Evolutionary conservation across 2,329 filamentous ascomycete species (phyloP).

Genomic region (Botrytis elliptica): DNA sequence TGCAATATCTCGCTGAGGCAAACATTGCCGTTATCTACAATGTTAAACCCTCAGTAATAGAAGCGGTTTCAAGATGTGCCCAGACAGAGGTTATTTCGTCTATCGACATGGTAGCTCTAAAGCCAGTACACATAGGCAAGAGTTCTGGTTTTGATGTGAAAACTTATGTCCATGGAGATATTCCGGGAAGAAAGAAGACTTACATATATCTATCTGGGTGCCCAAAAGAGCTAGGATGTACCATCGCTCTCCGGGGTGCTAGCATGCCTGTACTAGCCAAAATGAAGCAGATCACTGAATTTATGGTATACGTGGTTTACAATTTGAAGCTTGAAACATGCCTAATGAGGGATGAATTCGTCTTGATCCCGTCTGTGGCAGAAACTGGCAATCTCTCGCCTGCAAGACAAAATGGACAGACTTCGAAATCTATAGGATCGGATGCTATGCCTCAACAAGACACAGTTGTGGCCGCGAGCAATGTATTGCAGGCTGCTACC

Average conservation of each 20-base stretch:
- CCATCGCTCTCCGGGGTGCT: conserved; percentile 84
- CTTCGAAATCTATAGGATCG: conserved; percentile 16
- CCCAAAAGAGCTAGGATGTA: conserved; percentile 85
- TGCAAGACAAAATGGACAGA: conserved; percentile 33
- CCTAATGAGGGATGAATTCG: conserved; percentile 87
- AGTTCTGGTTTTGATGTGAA: conserved; percentile 92
- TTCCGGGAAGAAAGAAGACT: conserved; percentile 78
- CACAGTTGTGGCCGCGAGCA: conserved; percentile 30
- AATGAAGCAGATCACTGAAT: conserved; percentile 92
- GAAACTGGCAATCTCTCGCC: conserved; percentile 47
- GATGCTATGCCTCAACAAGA: conserved; percentile 23
- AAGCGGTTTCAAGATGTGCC: conserved; percentile 88
- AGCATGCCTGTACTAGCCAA: conserved; percentile 68
- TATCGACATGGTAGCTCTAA: conserved; percentile 83
- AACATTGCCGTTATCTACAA: conserved; percentile 95
- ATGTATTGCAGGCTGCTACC: conserved; percentile 32
- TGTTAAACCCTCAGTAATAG: conserved; percentile 92
- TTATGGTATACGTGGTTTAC: conserved; percentile 99
- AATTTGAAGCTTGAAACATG: conserved; percentile 95
- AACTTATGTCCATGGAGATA: conserved; percentile 81
- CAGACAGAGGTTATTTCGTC: conserved; percentile 92
- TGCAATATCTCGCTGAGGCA: conserved; percentile 83
- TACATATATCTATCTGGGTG: conserved; percentile 95
- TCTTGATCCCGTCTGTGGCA: conserved; percentile 69
- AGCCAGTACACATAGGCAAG: conserved; percentile 71